Base-by-base conservation (phyloP, 345 rosid genomes). In the Carallia pectinifolia region DNA sequence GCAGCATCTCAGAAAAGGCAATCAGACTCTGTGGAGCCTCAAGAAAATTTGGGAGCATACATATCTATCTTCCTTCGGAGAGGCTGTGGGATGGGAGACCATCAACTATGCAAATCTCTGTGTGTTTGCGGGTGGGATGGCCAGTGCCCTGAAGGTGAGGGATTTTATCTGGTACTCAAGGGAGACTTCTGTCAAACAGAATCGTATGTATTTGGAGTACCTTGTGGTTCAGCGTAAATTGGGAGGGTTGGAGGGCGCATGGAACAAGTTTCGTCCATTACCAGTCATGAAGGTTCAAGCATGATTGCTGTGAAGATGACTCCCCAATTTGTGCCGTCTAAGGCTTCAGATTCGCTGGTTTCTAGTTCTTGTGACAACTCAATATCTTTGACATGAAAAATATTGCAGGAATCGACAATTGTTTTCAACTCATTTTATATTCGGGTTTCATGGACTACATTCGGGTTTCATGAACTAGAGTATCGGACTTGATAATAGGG, bases 51-150 rank as follows among this genome's bases (percentile, higher is more conserved):
- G 95, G 96, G 95, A 88, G 74, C 95, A 91, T 76, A 87, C 81
- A n/a, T 94, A 91, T 82, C 81, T 90, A 61, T 91, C 91, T 59
- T 85, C 98, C 68, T 81, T 94, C 33, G 97, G 96, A 31, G 86
- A 82, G 80, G 72, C 77, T 77, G 89, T 77, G 68, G 97, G 93
- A 66, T 78, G 71, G 67, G 80, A 75, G 60, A 79, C 88, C 65
- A 73, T 94, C 59, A 81, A 71, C 66, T 75, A 86, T 84, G 98
- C 83, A 60, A 84, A 96, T 97, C 69, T 71, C 81, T 70, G 69
- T 88, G 72, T 82, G 73, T 79, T 69, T 91, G 69, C 89, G 96
- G 50, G 97, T 93, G 58, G 97, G 98, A 71, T 94, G 95, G 96
- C 96, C 95, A 61, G 76, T 77, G 71, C 95, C 95, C 75, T 88